These are phyloP conservation scores for Syncephalis plumigaleata DNA, from an alignment of 371 early-diverging fungal species.

Conservation along the genomic window DNA sequence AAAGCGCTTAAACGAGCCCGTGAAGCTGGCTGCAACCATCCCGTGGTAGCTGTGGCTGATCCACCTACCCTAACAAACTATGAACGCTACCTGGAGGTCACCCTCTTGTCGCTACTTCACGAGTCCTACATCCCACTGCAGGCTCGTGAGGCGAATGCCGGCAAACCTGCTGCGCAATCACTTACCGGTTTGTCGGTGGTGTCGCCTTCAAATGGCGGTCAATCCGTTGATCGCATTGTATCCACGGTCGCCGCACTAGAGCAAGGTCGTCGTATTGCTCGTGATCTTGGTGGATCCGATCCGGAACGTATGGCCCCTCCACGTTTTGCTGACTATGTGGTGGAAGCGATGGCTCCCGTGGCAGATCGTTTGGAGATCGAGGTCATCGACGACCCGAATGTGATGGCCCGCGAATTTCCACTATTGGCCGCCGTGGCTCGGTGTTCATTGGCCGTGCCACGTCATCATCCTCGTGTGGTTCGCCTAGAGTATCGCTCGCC, in stretches of 20 bases:
- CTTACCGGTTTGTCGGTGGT: too few relatives aligned
- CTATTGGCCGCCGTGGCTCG: constrained; percentile 68
- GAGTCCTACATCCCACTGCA: constrained; percentile 60
- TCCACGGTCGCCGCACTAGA: constrained; percentile 50
- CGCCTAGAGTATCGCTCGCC: constrained; percentile 59
- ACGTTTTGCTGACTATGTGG: constrained; percentile 48
- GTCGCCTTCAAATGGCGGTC: too few relatives aligned
- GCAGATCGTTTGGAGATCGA: constrained; percentile 33
- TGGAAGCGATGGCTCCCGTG: constrained; percentile 25
- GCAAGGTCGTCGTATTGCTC: constrained; percentile 47
- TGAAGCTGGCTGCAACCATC: constrained; percentile 35
- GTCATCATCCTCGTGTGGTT: constrained; percentile 64
- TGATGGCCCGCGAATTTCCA: constrained; percentile 62
- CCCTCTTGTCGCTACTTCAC: constrained; percentile 51
- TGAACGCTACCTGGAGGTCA: constrained; percentile 45
- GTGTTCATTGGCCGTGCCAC: constrained; percentile 50
- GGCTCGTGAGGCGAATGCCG: constrained; percentile 61
- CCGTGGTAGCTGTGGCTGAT: constrained; percentile 39
- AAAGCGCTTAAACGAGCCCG: constrained; percentile 43
- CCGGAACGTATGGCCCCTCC: constrained; percentile 78
- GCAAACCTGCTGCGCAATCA: constrained; percentile 14
- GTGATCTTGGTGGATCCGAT: constrained; percentile 69
- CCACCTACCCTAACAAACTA: constrained; percentile 33
- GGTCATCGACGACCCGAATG: constrained; percentile 41
- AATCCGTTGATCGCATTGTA: too few relatives aligned